phyloP scores from a whole-genome alignment of 192 early-diverging fungal species.

The Coemansia sp. region DNA sequence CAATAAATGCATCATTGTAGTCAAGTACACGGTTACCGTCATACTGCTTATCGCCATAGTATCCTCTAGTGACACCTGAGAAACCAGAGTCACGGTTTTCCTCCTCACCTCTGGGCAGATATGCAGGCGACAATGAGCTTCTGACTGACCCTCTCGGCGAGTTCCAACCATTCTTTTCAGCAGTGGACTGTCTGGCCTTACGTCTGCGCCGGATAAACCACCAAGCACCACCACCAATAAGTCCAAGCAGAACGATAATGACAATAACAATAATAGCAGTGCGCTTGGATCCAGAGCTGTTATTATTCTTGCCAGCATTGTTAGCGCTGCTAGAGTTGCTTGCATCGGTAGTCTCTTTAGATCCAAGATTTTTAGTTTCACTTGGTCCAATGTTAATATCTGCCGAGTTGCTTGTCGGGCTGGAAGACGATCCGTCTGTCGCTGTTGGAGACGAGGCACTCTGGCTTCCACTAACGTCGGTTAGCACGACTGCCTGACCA shows the following conservation, averaged over 20 bases:
- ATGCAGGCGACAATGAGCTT: neutral
- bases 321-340: neutral
- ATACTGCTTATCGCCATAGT: neutral
- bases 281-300: neutral
- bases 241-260: neutral
- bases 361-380: neutral
- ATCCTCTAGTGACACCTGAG: neutral
- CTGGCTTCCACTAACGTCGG: neutral
- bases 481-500: no score
- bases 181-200: neutral
- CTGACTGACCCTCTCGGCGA: neutral
- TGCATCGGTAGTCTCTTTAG: neutral
- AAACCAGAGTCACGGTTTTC: neutral
- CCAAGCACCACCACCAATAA: constrained; percentile 8
- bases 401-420: neutral
- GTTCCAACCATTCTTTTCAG: constrained; percentile 11
- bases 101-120: neutral
- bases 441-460: neutral
- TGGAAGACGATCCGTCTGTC: neutral
- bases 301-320: neutral
- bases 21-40: neutral
- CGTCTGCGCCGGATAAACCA: constrained; percentile 6
- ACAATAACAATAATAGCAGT: constrained; percentile 6
- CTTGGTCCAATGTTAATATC: constrained; percentile 3
- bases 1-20: neutral